phyloP scores from a whole-genome alignment of 371 early-diverging fungal genomes.

The Mucor plumbeus region DNA sequence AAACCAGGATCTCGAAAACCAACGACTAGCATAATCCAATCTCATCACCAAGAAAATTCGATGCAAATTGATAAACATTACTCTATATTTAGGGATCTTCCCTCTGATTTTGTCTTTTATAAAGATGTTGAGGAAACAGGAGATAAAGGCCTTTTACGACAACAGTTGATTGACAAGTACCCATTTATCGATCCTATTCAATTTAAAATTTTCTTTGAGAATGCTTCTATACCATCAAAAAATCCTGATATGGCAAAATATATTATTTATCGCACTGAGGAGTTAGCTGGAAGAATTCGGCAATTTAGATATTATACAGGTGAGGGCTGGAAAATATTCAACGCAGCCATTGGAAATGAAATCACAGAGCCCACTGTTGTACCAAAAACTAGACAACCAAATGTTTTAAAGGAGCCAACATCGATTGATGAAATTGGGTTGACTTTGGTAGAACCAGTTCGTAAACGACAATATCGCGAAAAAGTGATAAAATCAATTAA shows the following conservation, averaged over 20 bases:
- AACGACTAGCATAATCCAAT: too few relatives aligned
- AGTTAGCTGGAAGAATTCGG: conserved; percentile 6
- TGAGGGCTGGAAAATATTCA: conserved; percentile 13
- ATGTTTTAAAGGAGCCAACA: conserved; percentile 4
- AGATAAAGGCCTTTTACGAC: conserved; percentile 23
- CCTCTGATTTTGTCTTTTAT: conserved; percentile 23
- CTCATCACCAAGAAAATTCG: neutral
- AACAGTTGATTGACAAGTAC: conserved; percentile 20
- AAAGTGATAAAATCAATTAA: neutral
- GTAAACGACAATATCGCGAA: neutral
- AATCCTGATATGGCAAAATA: neutral
- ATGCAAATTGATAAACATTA: neutral
- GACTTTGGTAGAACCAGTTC: neutral
- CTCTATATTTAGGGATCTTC: conserved; percentile 18
- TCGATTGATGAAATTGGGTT: conserved; percentile 3
- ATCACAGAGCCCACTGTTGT: neutral
- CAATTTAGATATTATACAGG: conserved; percentile 18
- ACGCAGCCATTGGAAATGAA: neutral
- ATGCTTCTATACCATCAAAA: conserved; percentile 1
- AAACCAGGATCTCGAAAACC: neutral
- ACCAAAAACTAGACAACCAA: neutral
- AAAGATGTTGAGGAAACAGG: conserved; percentile 10
- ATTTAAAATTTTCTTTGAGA: conserved; percentile 5
- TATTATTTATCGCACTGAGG: conserved; percentile 13
- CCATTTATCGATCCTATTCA: conserved; percentile 12